phyloP scores from a whole-genome alignment of 148 eudicot species.

The Camellia japonica region DNA sequence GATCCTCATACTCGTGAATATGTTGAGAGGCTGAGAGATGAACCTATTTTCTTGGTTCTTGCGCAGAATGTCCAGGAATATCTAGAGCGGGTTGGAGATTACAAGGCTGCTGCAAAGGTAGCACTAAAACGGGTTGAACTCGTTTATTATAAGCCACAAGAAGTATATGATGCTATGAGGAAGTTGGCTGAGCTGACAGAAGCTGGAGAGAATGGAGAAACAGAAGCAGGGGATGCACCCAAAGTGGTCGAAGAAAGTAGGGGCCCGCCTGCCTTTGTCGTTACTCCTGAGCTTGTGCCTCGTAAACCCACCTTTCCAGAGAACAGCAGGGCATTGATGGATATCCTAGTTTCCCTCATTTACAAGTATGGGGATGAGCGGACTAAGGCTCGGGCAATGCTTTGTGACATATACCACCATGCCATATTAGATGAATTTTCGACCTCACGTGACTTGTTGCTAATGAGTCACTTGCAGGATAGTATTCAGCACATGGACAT shows the following conservation, averaged over 20 bases:
- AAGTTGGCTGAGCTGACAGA: constrained; percentile 62
- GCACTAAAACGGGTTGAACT: constrained; percentile 75
- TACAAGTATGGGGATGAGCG: constrained; percentile 85
- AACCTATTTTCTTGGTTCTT: constrained; percentile 65
- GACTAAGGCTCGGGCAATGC: constrained; percentile 95
- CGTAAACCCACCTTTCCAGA: constrained; percentile 74
- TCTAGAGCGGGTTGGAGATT: constrained; percentile 53
- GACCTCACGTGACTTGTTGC: constrained; percentile 68
- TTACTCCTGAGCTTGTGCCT: constrained; percentile 64
- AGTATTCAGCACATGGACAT: constrained; percentile 78
- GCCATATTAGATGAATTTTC: constrained; percentile 79
- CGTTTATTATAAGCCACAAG: constrained; percentile 76
- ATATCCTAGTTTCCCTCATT: constrained; percentile 73
- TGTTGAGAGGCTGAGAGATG: constrained; percentile 80
- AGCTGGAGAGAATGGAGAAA: constrained; percentile 36
- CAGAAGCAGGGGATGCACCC: constrained; percentile 35
- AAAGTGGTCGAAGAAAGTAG: constrained; percentile 40
- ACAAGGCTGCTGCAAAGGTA: constrained; percentile 70
- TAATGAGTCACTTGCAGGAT: constrained; percentile 96
- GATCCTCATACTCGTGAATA: constrained; percentile 87
- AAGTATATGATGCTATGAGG: constrained; percentile 84
- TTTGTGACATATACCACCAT: constrained; percentile 91
- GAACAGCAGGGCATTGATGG: constrained; percentile 77
- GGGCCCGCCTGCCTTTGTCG: constrained; percentile 70
- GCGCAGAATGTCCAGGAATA: constrained; percentile 81